Conservation (phyloP, 2,329 filamentous ascomycete species). For the Ceratocystis harringtonii region DNA sequence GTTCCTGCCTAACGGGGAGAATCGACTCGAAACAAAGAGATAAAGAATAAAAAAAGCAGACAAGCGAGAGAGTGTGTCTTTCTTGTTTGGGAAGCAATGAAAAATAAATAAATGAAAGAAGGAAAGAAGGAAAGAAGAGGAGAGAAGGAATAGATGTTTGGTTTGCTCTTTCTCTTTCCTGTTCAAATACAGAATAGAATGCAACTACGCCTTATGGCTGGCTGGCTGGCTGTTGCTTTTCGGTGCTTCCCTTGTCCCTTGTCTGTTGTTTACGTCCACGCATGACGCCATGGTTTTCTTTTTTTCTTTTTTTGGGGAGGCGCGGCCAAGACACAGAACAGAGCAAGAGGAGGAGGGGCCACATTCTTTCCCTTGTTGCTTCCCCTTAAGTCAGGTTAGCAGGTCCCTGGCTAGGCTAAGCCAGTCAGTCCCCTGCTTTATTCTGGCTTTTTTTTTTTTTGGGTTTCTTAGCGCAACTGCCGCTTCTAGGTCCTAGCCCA, state of each 20-base stretch:
- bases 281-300: constrained; percentile 1
- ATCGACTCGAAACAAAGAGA: background rate
- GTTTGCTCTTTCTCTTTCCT: too few relatives aligned
- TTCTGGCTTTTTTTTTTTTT: background rate
- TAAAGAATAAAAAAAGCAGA: background rate
- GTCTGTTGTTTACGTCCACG: background rate
- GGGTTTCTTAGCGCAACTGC: background rate
- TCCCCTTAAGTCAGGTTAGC: background rate
- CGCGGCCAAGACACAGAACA: background rate
- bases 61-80: background rate
- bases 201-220: background rate
- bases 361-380: background rate
- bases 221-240: background rate
- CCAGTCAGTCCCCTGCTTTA: background rate
- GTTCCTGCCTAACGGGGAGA: background rate
- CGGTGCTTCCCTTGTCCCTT: background rate
- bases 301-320: background rate
- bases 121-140: background rate
- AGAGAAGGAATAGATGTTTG: background rate
- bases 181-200: background rate
- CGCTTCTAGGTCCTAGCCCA: background rate
- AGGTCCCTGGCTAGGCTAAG: background rate
- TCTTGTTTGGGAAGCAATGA: background rate
- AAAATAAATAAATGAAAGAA: background rate
- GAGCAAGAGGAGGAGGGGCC: background rate